Evolutionary conservation across 2,329 filamentous ascomycete species (phyloP).

Genomic region (Neoscytalidium dimidiatum): DNA sequence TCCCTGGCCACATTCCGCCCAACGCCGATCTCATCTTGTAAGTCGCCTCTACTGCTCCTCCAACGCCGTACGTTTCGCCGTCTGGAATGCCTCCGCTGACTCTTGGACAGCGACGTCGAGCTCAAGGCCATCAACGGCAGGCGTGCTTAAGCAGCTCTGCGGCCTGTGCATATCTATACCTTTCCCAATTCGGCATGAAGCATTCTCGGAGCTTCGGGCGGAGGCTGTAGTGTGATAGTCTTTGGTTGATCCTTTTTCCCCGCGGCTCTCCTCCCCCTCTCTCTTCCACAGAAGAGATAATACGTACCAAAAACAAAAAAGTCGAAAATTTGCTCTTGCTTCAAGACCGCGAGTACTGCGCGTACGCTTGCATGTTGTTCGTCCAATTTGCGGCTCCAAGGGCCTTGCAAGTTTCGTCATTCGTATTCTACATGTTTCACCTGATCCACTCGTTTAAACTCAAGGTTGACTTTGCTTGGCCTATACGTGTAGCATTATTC

Average conservation of each 20-base stretch:
- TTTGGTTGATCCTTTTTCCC: background rate
- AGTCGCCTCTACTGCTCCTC: slow-evolving; percentile 37
- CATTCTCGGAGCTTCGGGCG: slow-evolving; percentile 12
- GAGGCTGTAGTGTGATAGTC: background rate
- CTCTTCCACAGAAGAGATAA: background rate
- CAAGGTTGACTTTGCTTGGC: background rate
- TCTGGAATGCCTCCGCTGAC: background rate
- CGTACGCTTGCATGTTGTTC: background rate
- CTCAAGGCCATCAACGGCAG: slow-evolving; percentile 64
- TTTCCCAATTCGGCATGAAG: background rate
- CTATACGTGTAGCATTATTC: slow-evolving; percentile 6
- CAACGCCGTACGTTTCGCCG: background rate
- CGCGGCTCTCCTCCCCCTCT: background rate
- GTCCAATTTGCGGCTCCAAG: background rate
- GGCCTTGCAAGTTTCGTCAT: background rate
- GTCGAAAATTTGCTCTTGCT: too few relatives aligned
- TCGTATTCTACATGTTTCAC: background rate
- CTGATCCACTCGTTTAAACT: background rate
- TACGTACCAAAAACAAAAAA: background rate
- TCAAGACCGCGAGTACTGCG: background rate
- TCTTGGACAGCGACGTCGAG: slow-evolving; percentile 62
- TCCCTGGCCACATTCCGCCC: slow-evolving; percentile 74
- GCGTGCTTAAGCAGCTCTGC: slow-evolving; percentile 33
- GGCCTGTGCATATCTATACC: background rate
- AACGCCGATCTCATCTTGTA: slow-evolving; percentile 82